Base-by-base conservation (phyloP, 306 rosid species). In the Ammopiptanthus mongolicus region DNA sequence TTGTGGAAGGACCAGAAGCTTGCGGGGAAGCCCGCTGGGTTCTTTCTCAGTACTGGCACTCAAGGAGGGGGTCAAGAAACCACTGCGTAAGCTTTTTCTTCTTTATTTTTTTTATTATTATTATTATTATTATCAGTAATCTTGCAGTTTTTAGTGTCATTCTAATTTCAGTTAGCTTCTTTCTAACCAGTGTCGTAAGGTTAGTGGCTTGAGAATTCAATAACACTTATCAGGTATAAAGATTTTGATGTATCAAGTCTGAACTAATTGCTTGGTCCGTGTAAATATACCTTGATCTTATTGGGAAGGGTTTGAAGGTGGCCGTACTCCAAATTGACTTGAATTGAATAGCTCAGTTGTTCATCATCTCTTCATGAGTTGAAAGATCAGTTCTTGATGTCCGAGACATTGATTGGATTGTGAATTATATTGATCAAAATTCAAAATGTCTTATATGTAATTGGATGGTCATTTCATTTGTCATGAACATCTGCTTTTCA, bases 61-160 rank as follows among this genome's bases (percentile, higher is more conserved):
- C 99, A 90, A 80, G 98, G 99, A 3, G 99, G 99, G 34, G 99
- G 99, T 78, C 99, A 95, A 90, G 99, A 95, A 83, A 95, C 98
- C 15, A 92, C 97, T 8, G 93, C 97, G 98, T 95, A 81, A 87
- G 93, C 51, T 5, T 31, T 28, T 12, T 9, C 8, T 19, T 61
- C 58, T 8, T 51, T 12, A 8, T 9, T 5, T 13, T 68, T 47
- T 3, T 0, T 1, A 6, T 23, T 25, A 4, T 14, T 17, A 0
- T 8, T 69, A 13, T 10, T 14, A 5, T 52, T 7, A 1, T 14
- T 48, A 17, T 57, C 14, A 22, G n/a, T 58, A 57, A 11, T 57
- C 33, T 67, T 44, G 55, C 57, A 7, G 3, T 5, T 70, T 18
- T 12, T 46, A 37, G 42, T 37, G 11, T 6, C 8, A 37, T 37